Percentiles rank a stretch among this genome's conserved stretches.
These are phyloP conservation scores for Microglena sp. DNA, from an alignment of 139 green algal genomes.

Conservation along the genomic window DNA sequence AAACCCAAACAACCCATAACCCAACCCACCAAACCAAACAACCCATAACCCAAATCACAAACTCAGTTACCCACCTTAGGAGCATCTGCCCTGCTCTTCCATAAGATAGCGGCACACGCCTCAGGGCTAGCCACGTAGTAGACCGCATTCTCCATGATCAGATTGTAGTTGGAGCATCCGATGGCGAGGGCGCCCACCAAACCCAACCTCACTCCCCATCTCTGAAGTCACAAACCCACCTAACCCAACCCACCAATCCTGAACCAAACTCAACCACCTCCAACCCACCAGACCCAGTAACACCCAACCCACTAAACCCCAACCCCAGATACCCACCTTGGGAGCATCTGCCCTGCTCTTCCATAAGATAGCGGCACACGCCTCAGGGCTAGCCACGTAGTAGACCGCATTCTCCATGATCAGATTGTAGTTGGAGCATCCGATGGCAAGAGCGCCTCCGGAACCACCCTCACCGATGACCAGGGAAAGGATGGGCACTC, in stretches of 20 bases:
- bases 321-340: too few relatives aligned
- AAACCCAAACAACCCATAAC: too few relatives aligned
- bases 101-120: conserved; percentile 90
- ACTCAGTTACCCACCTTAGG: too few relatives aligned
- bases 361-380: conserved; percentile 92
- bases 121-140: conserved; percentile 95
- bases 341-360: conserved; percentile 76
- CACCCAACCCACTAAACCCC: too few relatives aligned
- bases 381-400: conserved; percentile 91
- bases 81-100: conserved; percentile 79
- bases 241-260: too few relatives aligned
- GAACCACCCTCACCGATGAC: conserved; percentile 91
- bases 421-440: conserved; percentile 79
- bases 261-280: too few relatives aligned
- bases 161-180: conserved; percentile 79
- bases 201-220: too few relatives aligned
- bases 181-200: conserved; percentile 88
- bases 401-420: conserved; percentile 94
- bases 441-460: conserved; percentile 88
- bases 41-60: too few relatives aligned
- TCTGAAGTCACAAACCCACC: too few relatives aligned
- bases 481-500: conserved; percentile 81
- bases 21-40: too few relatives aligned
- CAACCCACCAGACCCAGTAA: too few relatives aligned
- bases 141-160: conserved; percentile 90